Evolutionary conservation across 108 stramenopile genomes (phyloP), one percentile per base, ranked within the genome.

Genomic region (Cylindrotheca fusiformis): DNA sequence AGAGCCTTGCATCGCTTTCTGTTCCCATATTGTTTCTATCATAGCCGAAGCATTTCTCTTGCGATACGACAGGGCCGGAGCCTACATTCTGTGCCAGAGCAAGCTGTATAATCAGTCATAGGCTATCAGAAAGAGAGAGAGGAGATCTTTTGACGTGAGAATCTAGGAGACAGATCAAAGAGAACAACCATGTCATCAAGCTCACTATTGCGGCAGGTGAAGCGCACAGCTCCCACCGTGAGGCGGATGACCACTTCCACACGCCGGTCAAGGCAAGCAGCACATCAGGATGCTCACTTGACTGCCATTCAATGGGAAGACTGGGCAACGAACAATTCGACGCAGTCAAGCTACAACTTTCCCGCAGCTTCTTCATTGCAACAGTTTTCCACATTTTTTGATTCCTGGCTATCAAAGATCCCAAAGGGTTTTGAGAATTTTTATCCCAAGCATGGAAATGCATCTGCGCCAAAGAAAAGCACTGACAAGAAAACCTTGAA

Each of bases 361-460:
- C 6, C 6, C 36, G 10, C 14, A 14, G 14, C 36, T 41, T 41
- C 36, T 6, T 14, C 14, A 14, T 41, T 41, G 36, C 10, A 41
- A 6, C 36, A 41, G 14, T 41, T 41, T 6, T 10, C 6, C 36
- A 41, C 14, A 6, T 41, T 63, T 23, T 18, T 63, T 8, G 3
- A 51, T 32, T 51, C 75, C 8, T 55, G 67, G 54, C 51, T 70
- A 52, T 54, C 80, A 44, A 77, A 82, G 52, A 64, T 89, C 18
- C 88, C 88, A 17, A 86, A 82, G 64, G 91, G 91, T 31, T 93
- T 93, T 71, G 88, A 93, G 68, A 85, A 93, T 55, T 93, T 93
- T 60, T 78, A 84, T 58, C 91, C 88, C 48, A 84, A 83, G 68
- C 63, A 80, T 52, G 64, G 62, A 32, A 57, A 74, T 28, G 67